phyloP scores from a whole-genome alignment of 1,139 yeast species.

The Pneumocystis wakefieldiae region DNA sequence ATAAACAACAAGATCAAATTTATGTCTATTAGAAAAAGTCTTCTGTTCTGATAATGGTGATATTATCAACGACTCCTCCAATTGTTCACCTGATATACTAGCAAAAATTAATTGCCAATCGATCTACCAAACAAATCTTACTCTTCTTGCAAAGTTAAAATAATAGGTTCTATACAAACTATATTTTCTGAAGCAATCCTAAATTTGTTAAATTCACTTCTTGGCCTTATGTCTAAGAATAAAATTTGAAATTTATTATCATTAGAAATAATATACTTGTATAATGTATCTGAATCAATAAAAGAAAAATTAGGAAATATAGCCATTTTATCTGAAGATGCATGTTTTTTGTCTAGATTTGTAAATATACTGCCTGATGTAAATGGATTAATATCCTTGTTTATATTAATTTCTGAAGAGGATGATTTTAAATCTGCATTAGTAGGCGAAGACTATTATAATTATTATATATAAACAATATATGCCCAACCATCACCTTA shows the following conservation, averaged over 20 bases:
- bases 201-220: slow-evolving; percentile 40
- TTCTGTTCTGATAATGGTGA: slow-evolving; percentile 40
- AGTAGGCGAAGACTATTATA: not conserved
- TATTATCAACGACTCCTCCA: slow-evolving; percentile 43
- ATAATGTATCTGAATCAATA: slow-evolving; percentile 21
- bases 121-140: not conserved
- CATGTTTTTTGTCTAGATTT: not conserved
- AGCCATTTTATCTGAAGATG: not conserved
- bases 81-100: slow-evolving; percentile 39
- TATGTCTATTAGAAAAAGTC: slow-evolving; percentile 37
- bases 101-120: slow-evolving; percentile 17
- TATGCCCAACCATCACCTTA: not conserved
- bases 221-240: slow-evolving; percentile 51
- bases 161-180: slow-evolving; percentile 59
- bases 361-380: too few relatives aligned
- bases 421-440: not conserved
- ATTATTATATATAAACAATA: not conserved
- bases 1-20: slow-evolving; percentile 46
- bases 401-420: not conserved
- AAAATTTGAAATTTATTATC: slow-evolving; percentile 20
- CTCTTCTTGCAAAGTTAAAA: slow-evolving; percentile 20
- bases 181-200: slow-evolving; percentile 45
- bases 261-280: slow-evolving; percentile 17
- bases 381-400: not conserved
- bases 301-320: slow-evolving; percentile 15